These are phyloP conservation scores for Vachellia collinsii DNA, from an alignment of 306 rosid genomes.

Conservation along the genomic window DNA sequence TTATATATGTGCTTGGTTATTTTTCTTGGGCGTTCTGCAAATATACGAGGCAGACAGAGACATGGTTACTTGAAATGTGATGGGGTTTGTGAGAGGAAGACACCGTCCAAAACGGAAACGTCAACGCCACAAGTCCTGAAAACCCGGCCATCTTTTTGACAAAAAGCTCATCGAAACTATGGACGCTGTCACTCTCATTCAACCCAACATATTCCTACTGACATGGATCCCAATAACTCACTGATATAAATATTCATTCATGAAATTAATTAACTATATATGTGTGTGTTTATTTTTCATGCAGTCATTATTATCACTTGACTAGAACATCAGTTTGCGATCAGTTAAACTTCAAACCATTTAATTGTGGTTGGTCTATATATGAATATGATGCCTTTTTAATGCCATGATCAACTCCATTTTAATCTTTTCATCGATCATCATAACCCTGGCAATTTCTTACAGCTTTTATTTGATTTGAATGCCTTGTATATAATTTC, in stretches of 20 bases:
- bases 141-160: slow-evolving; percentile 77
- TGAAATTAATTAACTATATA: slow-evolving; percentile 4
- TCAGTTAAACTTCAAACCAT: slow-evolving; percentile 1
- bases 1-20: no score
- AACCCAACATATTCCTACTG: slow-evolving; percentile 44
- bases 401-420: slow-evolving; percentile 12
- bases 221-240: slow-evolving; percentile 51
- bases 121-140: slow-evolving; percentile 64
- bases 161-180: slow-evolving; percentile 40
- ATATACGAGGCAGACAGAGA: slow-evolving; percentile 11
- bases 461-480: neutral
- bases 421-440: neutral
- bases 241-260: slow-evolving; percentile 16
- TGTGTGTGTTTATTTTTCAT: neutral
- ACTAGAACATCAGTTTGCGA: neutral
- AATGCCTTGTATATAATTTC: neutral
- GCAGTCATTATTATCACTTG: slow-evolving; percentile 41
- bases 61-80: neutral
- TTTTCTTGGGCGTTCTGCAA: slow-evolving; percentile 15
- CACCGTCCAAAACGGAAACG: slow-evolving; percentile 62
- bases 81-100: slow-evolving; percentile 5
- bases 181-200: slow-evolving; percentile 56
- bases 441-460: slow-evolving; percentile 20
- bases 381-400: slow-evolving; percentile 15
- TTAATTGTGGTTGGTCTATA: slow-evolving; percentile 32